A percentile compares a stretch with the other conserved stretches of the same genome.
phyloP scores from a whole-genome alignment of 495 filamentous ascomycete genomes.

The Patellaria atrata region DNA sequence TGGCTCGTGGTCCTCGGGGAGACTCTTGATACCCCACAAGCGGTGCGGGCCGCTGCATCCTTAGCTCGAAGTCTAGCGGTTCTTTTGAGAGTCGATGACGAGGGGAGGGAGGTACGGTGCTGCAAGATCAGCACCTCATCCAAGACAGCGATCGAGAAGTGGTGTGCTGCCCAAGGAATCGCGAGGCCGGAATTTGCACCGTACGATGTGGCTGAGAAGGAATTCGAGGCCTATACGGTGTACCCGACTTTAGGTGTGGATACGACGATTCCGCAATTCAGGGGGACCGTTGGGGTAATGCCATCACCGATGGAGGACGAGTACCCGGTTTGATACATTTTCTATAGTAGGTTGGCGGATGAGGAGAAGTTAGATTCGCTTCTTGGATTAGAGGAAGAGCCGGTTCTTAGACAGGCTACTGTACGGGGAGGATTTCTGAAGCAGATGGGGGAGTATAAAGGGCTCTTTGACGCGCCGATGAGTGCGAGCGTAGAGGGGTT shows the following conservation, averaged over 20 bases:
- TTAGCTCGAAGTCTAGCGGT: no score
- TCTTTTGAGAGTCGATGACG: no score
- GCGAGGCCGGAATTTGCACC: no score
- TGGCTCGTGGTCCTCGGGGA: no score
- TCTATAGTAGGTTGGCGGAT: constrained; percentile 26
- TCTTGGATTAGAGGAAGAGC: constrained; percentile 12
- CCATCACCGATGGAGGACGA: constrained; percentile 21
- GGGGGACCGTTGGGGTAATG: neutral
- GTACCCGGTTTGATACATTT: constrained; percentile 32
- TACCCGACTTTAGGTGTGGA: constrained; percentile 32
- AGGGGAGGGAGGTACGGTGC: no score
- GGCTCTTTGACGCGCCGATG: constrained; percentile 25
- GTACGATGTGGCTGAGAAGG: no score
- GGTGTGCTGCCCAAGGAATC: no score
- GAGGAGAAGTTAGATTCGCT: constrained; percentile 14
- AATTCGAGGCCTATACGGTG: no score
- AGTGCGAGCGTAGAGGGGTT: constrained; percentile 20
- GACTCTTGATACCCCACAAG: no score
- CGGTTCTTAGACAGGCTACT: constrained; percentile 13
- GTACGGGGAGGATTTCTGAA: constrained; percentile 23
- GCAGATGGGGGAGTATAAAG: constrained; percentile 31
- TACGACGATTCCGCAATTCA: constrained; percentile 28
- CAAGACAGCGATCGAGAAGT: no score
- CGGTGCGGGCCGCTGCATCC: no score
- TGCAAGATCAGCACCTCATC: no score